Evolutionary conservation across 2,329 filamentous ascomycete genomes (phyloP).

Genomic region (Eurotiales sp.): DNA sequence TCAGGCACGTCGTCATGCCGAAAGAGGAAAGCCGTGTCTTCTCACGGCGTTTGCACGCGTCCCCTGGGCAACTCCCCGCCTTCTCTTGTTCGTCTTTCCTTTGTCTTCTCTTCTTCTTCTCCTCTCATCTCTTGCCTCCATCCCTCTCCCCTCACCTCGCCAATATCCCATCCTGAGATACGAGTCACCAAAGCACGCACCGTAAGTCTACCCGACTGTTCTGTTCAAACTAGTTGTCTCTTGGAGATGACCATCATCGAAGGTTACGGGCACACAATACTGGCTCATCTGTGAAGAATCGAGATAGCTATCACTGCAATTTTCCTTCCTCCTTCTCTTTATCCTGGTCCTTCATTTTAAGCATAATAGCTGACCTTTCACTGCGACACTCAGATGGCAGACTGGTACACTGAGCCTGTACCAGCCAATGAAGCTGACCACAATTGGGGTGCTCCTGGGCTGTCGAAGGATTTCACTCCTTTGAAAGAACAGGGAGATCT

Average conservation of each 20-base stretch:
- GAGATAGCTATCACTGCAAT: too few species aligned
- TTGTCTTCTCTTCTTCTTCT: background rate
- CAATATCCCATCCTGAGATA: too few species aligned
- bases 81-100: background rate
- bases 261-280: too few species aligned
- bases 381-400: conserved; percentile 4
- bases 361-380: background rate
- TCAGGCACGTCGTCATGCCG: too few species aligned
- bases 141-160: background rate
- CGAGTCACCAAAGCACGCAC: too few species aligned
- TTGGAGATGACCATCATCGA: too few species aligned
- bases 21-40: conserved; percentile 4
- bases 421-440: background rate
- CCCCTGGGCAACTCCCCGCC: background rate
- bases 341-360: background rate
- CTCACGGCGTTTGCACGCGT: conserved; percentile 6
- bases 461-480: conserved; percentile 5
- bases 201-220: too few species aligned
- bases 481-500: conserved; percentile 9
- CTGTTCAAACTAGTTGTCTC: too few species aligned
- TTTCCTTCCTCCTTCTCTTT: background rate
- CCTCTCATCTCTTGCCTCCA: background rate
- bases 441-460: conserved; percentile 6
- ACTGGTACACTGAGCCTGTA: conserved; percentile 4
- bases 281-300: too few species aligned